These are phyloP conservation scores for Avena sativa DNA, from an alignment of 176 grass and related monocot species.

Conservation along the genomic window DNA sequence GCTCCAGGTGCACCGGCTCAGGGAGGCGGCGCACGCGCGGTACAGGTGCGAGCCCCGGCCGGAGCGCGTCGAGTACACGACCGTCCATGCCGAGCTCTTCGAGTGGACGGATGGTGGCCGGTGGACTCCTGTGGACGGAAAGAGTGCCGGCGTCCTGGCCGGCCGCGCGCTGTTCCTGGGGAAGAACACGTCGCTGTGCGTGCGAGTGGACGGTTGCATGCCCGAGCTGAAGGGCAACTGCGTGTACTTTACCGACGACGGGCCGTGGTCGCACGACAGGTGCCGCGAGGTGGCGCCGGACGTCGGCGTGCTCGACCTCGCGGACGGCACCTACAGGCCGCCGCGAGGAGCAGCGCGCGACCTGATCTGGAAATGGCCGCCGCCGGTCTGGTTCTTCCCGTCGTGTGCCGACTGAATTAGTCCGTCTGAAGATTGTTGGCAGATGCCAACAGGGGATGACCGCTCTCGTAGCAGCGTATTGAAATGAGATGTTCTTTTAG, in stretches of 20 bases:
- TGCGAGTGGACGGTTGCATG: slow-evolving; percentile 1
- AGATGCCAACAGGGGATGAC: too few relatives aligned
- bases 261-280: slow-evolving; percentile 55
- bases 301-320: slow-evolving; percentile 61
- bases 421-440: neutral
- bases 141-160: neutral
- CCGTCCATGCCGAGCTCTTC: slow-evolving; percentile 54
- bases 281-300: slow-evolving; percentile 64
- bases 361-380: slow-evolving; percentile 65
- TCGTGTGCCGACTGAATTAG: slow-evolving; percentile 8
- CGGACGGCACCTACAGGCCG: slow-evolving; percentile 44
- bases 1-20: slow-evolving; percentile 51
- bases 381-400: slow-evolving; percentile 58
- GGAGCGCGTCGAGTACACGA: slow-evolving; percentile 56
- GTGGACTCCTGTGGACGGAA: slow-evolving; percentile 18
- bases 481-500: too few relatives aligned
- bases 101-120: slow-evolving; percentile 25
- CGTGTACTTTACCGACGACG: slow-evolving; percentile 71
- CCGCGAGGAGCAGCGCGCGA: slow-evolving; percentile 37
- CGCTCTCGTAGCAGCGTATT: too few relatives aligned
- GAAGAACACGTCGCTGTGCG: slow-evolving; percentile 55
- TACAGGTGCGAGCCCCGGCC: slow-evolving; percentile 58
- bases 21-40: slow-evolving; percentile 7
- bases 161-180: slow-evolving; percentile 58
- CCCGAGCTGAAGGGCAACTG: slow-evolving; percentile 32